A percentile compares a stretch with the other conserved stretches of the same genome.
Conservation (phyloP, 169 alveolate species). For the Plasmodium cynomolgi region DNA sequence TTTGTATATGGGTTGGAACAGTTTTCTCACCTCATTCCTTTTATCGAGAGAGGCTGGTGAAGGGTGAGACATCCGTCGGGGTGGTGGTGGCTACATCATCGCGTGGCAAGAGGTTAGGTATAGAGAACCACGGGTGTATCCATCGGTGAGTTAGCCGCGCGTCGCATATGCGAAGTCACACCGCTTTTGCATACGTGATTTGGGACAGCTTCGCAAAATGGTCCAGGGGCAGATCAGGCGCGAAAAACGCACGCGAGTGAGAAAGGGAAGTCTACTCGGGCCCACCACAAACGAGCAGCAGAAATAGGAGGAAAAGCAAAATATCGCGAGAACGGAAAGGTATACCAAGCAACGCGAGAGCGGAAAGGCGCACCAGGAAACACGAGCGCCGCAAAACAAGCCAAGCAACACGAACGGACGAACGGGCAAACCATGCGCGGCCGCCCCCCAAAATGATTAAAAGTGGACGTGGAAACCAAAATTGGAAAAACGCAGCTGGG, state of each 20-base stretch:
- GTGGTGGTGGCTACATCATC: not conserved
- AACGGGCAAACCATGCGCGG: not conserved
- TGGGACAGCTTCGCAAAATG: not conserved
- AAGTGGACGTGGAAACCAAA: not conserved
- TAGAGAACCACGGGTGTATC: not conserved
- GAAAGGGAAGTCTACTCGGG: not conserved
- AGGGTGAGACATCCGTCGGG: not conserved
- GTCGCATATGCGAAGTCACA: not conserved
- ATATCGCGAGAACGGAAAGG: too few relatives aligned
- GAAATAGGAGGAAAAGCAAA: not conserved
- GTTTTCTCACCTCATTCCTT: not conserved
- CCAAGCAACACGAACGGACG: not conserved
- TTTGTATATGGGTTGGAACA: not conserved
- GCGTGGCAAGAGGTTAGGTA: not conserved
- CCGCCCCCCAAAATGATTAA: slow-evolving; percentile 1
- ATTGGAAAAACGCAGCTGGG: slow-evolving; percentile 9
- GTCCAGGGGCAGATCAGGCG: not conserved
- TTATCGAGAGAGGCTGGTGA: not conserved
- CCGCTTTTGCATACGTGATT: not conserved
- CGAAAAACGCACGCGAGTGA: not conserved
- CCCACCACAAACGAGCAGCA: not conserved
- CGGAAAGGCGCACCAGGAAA: too few relatives aligned
- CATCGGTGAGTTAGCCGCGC: not conserved
- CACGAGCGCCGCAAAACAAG: not conserved
- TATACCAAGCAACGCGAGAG: not conserved